A percentile compares a stretch with the other conserved stretches of the same genome.
These are phyloP conservation scores for Verticillium dahliae DNA, from an alignment of 2,329 filamentous ascomycete species.

Conservation along the genomic window DNA sequence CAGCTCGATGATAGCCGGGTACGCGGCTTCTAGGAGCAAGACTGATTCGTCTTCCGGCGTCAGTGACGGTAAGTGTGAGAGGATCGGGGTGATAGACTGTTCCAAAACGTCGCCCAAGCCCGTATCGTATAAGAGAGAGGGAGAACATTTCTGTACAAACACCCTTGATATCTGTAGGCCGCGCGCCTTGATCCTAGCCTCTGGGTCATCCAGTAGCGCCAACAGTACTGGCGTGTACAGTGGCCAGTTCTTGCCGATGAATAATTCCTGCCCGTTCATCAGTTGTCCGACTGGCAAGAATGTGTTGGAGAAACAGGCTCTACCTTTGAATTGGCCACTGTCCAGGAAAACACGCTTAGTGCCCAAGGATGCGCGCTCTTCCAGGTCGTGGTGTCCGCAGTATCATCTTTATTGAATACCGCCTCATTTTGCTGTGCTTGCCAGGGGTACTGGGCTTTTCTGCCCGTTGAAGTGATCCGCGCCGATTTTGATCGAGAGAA, in stretches of 20 bases:
- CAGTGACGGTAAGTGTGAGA: slow-evolving; percentile 70
- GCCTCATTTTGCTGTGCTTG: slow-evolving; percentile 12
- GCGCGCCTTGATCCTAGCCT: slow-evolving; percentile 41
- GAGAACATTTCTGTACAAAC: slow-evolving; percentile 50
- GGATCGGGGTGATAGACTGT: slow-evolving; percentile 61
- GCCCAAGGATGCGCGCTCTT: background rate
- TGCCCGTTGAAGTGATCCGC: slow-evolving; percentile 49
- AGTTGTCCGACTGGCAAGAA: slow-evolving; percentile 1
- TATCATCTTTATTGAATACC: background rate
- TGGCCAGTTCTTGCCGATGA: slow-evolving; percentile 56
- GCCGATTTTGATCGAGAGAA: slow-evolving; percentile 53
- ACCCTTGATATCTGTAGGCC: slow-evolving; percentile 48
- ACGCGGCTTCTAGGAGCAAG: slow-evolving; percentile 56
- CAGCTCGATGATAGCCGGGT: slow-evolving; percentile 59
- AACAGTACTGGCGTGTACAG: slow-evolving; percentile 64
- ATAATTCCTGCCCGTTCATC: slow-evolving; percentile 21
- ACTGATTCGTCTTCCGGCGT: slow-evolving; percentile 69
- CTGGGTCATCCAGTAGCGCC: slow-evolving; percentile 59
- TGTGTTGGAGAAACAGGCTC: slow-evolving; percentile 18
- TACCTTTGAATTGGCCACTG: slow-evolving; percentile 44
- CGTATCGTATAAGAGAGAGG: slow-evolving; percentile 48
- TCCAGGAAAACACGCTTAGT: slow-evolving; percentile 52
- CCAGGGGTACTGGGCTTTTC: slow-evolving; percentile 41
- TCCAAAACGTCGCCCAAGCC: slow-evolving; percentile 64
- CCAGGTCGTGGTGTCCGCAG: background rate